These are phyloP conservation scores for Papilionanthe hybrid DNA, from an alignment of 116 monocot genomes.

Conservation along the genomic window DNA sequence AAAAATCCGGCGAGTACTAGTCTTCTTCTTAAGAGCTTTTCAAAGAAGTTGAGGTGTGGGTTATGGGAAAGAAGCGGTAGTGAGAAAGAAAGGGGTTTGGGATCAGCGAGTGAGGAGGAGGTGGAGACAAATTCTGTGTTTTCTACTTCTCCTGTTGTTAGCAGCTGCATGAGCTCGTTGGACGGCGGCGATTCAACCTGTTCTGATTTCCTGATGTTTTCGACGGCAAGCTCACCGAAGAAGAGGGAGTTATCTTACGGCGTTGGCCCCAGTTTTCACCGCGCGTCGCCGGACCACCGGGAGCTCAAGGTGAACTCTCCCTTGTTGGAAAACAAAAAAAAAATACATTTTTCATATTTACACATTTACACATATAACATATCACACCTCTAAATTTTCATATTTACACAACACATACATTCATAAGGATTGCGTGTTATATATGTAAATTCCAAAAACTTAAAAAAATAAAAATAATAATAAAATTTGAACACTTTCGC, in stretches of 20 bases:
- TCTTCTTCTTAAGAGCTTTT: neutral
- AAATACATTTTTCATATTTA: no score
- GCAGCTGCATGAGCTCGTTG: neutral
- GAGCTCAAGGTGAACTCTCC: neutral
- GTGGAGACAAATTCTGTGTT: neutral
- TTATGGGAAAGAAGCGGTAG: neutral
- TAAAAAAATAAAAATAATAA: no score
- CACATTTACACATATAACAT: no score
- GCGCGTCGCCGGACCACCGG: neutral
- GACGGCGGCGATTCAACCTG: neutral
- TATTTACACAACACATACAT: no score
- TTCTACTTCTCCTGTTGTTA: neutral
- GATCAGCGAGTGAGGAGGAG: neutral
- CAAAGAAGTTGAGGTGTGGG: neutral
- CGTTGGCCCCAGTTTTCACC: neutral
- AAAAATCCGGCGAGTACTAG: neutral
- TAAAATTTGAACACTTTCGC: no score
- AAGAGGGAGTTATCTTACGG: no score
- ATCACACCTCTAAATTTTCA: no score
- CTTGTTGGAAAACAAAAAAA: no score
- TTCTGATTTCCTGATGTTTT: neutral
- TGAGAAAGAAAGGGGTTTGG: neutral
- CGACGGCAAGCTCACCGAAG: neutral
- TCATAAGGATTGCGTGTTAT: no score
- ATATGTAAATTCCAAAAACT: no score